phyloP scores from a whole-genome alignment of 306 rosid species.

The Clitoria ternatea region DNA sequence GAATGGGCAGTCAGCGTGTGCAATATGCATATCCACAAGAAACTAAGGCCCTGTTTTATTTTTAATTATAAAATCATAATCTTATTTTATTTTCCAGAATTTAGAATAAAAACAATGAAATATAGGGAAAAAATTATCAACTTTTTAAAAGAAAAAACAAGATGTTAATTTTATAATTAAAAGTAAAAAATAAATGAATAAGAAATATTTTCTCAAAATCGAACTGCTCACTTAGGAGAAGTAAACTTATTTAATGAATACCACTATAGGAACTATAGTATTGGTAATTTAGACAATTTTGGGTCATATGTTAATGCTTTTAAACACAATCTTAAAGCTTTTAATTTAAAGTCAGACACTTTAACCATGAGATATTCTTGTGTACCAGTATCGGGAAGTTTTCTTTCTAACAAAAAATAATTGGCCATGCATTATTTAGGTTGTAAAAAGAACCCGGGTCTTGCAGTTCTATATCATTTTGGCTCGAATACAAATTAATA shows the following conservation, averaged over 20 bases:
- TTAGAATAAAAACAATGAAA: no score
- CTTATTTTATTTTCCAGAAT: no score
- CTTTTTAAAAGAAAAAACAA: no score
- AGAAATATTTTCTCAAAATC: no score
- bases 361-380: not conserved
- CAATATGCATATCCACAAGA: no score
- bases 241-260: no score
- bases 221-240: no score
- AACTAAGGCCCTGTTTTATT: no score
- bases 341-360: not conserved
- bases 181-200: not conserved
- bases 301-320: not conserved
- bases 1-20: not conserved
- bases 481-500: not conserved
- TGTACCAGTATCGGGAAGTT: not conserved
- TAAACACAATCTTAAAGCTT: not conserved
- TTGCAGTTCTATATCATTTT: not conserved
- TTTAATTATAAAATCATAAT: no score
- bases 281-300: not conserved
- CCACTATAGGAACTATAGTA: no score
- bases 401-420: not conserved
- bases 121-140: no score
- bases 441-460: not conserved
- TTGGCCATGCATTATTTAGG: not conserved
- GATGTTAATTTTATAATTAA: not conserved